These are phyloP conservation scores for Bretschneidera sinensis DNA, from an alignment of 345 rosid genomes.

Conservation along the genomic window DNA sequence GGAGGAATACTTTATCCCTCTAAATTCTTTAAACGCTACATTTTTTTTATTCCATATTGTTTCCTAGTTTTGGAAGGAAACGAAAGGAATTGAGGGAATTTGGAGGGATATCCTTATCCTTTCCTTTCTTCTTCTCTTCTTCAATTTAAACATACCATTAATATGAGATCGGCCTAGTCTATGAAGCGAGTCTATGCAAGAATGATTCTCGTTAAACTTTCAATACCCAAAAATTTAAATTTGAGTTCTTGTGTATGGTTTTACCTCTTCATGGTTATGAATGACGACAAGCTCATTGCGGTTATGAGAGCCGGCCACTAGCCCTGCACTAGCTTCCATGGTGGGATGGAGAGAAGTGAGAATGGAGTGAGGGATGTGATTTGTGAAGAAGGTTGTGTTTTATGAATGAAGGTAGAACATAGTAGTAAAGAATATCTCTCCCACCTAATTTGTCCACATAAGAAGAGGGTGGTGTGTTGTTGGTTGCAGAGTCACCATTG, in stretches of 20 bases:
- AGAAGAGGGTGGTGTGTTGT: constrained; percentile 37
- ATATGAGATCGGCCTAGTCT: too few relatives aligned
- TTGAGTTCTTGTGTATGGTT: background rate
- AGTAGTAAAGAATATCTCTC: constrained; percentile 16
- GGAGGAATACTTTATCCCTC: too few relatives aligned
- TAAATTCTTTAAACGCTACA: too few relatives aligned
- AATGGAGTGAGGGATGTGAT: constrained; percentile 6
- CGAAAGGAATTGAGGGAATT: too few relatives aligned
- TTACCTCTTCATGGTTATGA: constrained; percentile 95
- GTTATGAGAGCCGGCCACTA: constrained; percentile 97
- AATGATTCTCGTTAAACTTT: too few relatives aligned
- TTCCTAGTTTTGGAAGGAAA: too few relatives aligned
- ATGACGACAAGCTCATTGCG: constrained; percentile 98
- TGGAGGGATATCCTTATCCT: too few relatives aligned
- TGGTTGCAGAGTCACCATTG: constrained; percentile 93
- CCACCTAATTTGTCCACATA: constrained; percentile 39
- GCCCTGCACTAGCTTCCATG: constrained; percentile 99
- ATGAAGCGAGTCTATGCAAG: too few relatives aligned
- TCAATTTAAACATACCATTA: too few relatives aligned
- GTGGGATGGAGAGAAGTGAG: constrained; percentile 4
- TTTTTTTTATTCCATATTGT: too few relatives aligned
- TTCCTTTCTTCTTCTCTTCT: too few relatives aligned
- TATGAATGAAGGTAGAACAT: constrained; percentile 30
- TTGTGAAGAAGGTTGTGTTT: constrained; percentile 21
- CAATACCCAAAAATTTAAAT: too few relatives aligned